Conservation (phyloP, 2,329 filamentous ascomycete genomes). For the Mycocentrospora acerina region DNA sequence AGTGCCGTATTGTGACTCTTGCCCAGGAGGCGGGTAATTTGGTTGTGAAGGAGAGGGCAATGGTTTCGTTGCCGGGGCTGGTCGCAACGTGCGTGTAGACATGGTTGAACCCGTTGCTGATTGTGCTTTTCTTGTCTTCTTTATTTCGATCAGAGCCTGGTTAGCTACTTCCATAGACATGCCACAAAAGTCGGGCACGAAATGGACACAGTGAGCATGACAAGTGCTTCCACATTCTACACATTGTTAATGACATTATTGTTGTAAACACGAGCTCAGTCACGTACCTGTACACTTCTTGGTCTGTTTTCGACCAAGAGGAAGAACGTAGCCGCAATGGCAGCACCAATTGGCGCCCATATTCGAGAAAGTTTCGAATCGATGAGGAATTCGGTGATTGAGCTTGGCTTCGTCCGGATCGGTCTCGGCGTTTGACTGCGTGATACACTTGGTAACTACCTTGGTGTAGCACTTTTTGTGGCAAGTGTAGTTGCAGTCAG, state of each 20-base stretch:
- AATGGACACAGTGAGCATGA: conserved; percentile 86
- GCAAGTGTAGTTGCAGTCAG: conserved; percentile 99
- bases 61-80: conserved; percentile 46
- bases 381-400: conserved; percentile 97
- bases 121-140: conserved; percentile 72
- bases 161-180: conserved; percentile 99
- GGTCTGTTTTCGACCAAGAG: conserved; percentile 92
- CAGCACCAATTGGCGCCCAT: conserved; percentile 99
- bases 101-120: conserved; percentile 56
- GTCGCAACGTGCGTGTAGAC: conserved; percentile 25
- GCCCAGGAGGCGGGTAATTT: conserved; percentile 33
- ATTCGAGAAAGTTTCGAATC: conserved; percentile 95
- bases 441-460: conserved; percentile 99
- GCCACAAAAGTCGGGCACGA: conserved; percentile 97
- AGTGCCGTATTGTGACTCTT: conserved; percentile 42
- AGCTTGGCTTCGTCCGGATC: conserved; percentile 99
- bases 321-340: conserved; percentile 94
- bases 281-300: conserved; percentile 81
- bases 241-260: conserved; percentile 21
- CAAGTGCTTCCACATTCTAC: conserved; percentile 88
- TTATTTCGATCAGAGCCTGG: conserved; percentile 84
- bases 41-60: conserved; percentile 43
- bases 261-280: background rate
- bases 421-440: conserved; percentile 97
- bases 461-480: conserved; percentile 96